Percentiles rank a stretch among this genome's conserved stretches.
phyloP scores from a whole-genome alignment of 306 rosid species.

The Arachis hypogaea region DNA sequence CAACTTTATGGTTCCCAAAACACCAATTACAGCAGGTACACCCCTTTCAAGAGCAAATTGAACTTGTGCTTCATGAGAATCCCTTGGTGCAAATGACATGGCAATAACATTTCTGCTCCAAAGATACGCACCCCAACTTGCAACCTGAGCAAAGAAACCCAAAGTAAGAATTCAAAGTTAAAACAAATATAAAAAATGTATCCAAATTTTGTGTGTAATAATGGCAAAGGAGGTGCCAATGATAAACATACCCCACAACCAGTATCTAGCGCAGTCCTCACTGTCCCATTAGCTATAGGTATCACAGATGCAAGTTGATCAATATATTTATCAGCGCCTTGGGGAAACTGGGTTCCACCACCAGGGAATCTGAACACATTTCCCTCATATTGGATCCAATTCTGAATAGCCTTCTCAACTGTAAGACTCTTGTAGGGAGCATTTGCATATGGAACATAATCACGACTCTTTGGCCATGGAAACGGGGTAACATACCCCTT shows the following conservation, averaged over 20 bases:
- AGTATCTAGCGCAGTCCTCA: slow-evolving; percentile 85
- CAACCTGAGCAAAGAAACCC: slow-evolving; percentile 56
- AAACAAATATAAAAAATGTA: slow-evolving; percentile 29
- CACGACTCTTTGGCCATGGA: slow-evolving; percentile 93
- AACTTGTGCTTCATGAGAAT: slow-evolving; percentile 79
- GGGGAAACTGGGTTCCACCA: slow-evolving; percentile 91
- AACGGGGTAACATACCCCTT: slow-evolving; percentile 89
- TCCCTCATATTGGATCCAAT: slow-evolving; percentile 92
- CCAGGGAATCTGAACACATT: slow-evolving; percentile 85
- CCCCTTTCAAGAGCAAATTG: slow-evolving; percentile 90
- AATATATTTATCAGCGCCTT: slow-evolving; percentile 86
- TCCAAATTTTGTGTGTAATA: slow-evolving; percentile 7
- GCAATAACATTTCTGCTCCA: slow-evolving; percentile 77
- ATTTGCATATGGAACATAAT: slow-evolving; percentile 83
- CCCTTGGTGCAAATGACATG: slow-evolving; percentile 86
- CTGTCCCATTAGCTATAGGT: slow-evolving; percentile 75
- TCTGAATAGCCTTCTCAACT: slow-evolving; percentile 92
- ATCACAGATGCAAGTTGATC: slow-evolving; percentile 81
- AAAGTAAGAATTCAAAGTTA: slow-evolving; percentile 26
- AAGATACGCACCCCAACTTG: slow-evolving; percentile 86
- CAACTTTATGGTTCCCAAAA: slow-evolving; percentile 67
- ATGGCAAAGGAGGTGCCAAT: slow-evolving; percentile 11
- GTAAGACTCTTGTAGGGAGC: slow-evolving; percentile 94
- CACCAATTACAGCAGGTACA: slow-evolving; percentile 79
- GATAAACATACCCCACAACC: slow-evolving; percentile 81